Evolutionary conservation across 495 filamentous ascomycete genomes (phyloP).

Genomic region (Cercophora scortea): DNA sequence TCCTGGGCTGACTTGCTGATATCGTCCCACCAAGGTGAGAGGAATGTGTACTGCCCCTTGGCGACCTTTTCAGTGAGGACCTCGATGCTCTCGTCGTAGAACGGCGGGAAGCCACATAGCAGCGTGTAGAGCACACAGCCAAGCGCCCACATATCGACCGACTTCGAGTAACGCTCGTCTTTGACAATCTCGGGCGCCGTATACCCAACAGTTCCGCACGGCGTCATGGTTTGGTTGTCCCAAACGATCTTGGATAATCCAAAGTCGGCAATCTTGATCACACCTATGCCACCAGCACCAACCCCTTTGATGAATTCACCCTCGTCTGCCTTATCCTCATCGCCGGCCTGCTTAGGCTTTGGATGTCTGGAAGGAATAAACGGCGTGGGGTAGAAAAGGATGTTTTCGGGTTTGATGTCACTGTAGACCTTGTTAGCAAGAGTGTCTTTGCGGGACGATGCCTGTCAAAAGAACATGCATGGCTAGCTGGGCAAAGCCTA

Average conservation of each 20-base stretch:
- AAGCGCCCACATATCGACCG: conserved; percentile 98
- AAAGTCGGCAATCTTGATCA: conserved; percentile 97
- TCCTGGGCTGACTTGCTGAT: conserved; percentile 95
- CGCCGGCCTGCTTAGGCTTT: conserved; percentile 69
- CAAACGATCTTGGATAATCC: conserved; percentile 96
- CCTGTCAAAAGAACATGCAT: too few relatives aligned
- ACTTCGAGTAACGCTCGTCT: conserved; percentile 97
- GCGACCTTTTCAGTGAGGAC: conserved; percentile 97
- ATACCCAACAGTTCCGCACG: conserved; percentile 95
- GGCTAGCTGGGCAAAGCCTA: too few relatives aligned
- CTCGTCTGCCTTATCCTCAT: conserved; percentile 96
- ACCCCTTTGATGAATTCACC: conserved; percentile 81
- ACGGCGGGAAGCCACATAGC: conserved; percentile 94
- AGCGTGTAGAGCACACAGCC: conserved; percentile 96
- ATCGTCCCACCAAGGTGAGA: conserved; percentile 99
- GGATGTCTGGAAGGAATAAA: conserved; percentile 74
- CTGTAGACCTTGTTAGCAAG: conserved; percentile 33
- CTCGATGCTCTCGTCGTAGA: conserved; percentile 98
- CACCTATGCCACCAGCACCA: conserved; percentile 87
- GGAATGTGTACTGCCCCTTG: conserved; percentile 92
- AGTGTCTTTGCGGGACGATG: too few relatives aligned
- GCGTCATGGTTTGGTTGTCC: conserved; percentile 99
- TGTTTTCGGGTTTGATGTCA: conserved; percentile 97
- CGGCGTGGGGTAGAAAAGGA: conserved; percentile 81
- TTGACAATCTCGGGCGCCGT: conserved; percentile 99